phyloP scores from a whole-genome alignment of 2,329 filamentous ascomycete genomes.

The Neurospora sp. region DNA sequence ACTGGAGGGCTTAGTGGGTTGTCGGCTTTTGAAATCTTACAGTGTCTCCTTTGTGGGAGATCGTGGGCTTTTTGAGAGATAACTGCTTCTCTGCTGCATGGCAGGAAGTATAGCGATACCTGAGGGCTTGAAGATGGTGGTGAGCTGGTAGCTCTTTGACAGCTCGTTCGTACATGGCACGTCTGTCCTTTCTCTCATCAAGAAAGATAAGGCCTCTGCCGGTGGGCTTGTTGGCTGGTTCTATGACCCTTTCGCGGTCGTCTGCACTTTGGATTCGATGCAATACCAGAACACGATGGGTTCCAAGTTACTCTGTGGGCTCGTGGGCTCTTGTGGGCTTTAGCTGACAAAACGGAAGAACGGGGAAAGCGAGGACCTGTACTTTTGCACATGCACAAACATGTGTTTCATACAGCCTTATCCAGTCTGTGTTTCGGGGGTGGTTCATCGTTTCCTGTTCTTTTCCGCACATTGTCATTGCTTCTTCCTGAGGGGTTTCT shows the following conservation, averaged over 20 bases:
- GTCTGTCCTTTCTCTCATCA: background rate
- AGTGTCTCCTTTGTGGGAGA: slow-evolving; percentile 22
- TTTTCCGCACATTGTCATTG: background rate
- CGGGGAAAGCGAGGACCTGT: background rate
- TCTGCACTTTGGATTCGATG: background rate
- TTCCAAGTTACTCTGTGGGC: slow-evolving; percentile 16
- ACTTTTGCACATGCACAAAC: background rate
- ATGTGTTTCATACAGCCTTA: background rate
- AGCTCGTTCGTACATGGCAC: slow-evolving; percentile 15
- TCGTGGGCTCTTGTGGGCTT: slow-evolving; percentile 17
- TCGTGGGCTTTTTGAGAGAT: slow-evolving; percentile 44
- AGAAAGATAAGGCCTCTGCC: slow-evolving; percentile 5
- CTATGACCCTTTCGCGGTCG: background rate
- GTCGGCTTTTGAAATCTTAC: slow-evolving; percentile 40
- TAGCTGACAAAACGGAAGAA: slow-evolving; percentile 2
- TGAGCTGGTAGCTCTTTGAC: slow-evolving; percentile 25
- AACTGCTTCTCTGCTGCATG: slow-evolving; percentile 22
- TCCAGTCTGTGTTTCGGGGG: background rate
- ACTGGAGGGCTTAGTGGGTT: slow-evolving; percentile 46
- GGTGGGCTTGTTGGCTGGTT: slow-evolving; percentile 17
- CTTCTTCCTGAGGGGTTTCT: slow-evolving; percentile 12
- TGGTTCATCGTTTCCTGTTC: background rate
- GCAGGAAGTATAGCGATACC: slow-evolving; percentile 37
- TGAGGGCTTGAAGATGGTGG: slow-evolving; percentile 37
- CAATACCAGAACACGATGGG: slow-evolving; percentile 12